phyloP scores from a whole-genome alignment of 2,329 filamentous ascomycete genomes.

The Trichocomaceae sp. region DNA sequence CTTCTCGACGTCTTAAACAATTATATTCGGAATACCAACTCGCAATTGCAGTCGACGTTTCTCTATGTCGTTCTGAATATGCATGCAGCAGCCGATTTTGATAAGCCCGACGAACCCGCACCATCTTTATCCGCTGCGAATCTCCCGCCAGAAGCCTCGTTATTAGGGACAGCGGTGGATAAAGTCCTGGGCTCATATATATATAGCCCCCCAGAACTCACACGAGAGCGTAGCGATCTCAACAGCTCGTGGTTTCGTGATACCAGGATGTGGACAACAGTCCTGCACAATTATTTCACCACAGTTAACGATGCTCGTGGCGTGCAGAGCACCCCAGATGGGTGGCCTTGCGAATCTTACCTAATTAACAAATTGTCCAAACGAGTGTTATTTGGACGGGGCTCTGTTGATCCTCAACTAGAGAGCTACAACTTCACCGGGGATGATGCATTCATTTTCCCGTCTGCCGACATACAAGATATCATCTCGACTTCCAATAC shows the following conservation, averaged over 20 bases:
- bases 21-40: slow-evolving; percentile 49
- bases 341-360: slow-evolving; percentile 58
- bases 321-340: slow-evolving; percentile 47
- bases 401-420: slow-evolving; percentile 53
- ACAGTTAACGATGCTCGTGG: slow-evolving; percentile 31
- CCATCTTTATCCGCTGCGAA: slow-evolving; percentile 33
- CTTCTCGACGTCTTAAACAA: slow-evolving; percentile 47
- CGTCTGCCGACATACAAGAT: slow-evolving; percentile 38
- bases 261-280: slow-evolving; percentile 32
- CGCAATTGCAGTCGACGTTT: slow-evolving; percentile 50
- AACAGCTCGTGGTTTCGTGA: slow-evolving; percentile 53
- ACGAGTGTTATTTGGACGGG: slow-evolving; percentile 51
- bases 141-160: slow-evolving; percentile 41
- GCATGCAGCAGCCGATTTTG: slow-evolving; percentile 47
- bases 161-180: slow-evolving; percentile 45
- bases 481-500: slow-evolving; percentile 28
- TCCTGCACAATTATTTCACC: slow-evolving; percentile 49
- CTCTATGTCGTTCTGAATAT: slow-evolving; percentile 53
- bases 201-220: slow-evolving; percentile 49
- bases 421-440: slow-evolving; percentile 46
- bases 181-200: slow-evolving; percentile 45
- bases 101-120: slow-evolving; percentile 38
- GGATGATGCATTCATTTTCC: slow-evolving; percentile 50
- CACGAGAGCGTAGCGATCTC: slow-evolving; percentile 49
- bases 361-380: slow-evolving; percentile 50